A percentile compares a stretch with the other conserved stretches of the same genome.
phyloP scores from a whole-genome alignment of 371 early-diverging fungal genomes.

The Vairimorpha necatrix region DNA sequence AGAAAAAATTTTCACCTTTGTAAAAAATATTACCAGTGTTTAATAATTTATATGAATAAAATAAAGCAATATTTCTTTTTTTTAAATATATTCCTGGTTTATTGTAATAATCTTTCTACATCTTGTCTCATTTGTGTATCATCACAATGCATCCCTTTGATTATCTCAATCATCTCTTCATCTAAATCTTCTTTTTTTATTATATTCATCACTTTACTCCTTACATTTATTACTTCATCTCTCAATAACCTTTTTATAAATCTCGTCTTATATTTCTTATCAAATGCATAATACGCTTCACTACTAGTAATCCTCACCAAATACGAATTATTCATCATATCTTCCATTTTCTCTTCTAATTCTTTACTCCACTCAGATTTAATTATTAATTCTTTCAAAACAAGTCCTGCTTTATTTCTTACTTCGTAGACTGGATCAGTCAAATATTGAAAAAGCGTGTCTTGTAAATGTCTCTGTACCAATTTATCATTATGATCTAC shows the following conservation, averaged over 20 bases:
- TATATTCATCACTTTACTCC: not conserved
- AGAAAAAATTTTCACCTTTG: too few species aligned
- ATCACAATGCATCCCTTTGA: not conserved
- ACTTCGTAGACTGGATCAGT: constrained; percentile 29
- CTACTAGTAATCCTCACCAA: constrained; percentile 17
- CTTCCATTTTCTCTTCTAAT: constrained; percentile 4
- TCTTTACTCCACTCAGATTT: constrained; percentile 15
- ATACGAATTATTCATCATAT: not conserved
- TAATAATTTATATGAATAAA: too few species aligned
- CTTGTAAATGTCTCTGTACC: constrained; percentile 6
- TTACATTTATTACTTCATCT: constrained; percentile 30
- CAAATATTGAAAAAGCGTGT: constrained; percentile 32
- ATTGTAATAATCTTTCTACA: not conserved
- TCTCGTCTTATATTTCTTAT: constrained; percentile 20
- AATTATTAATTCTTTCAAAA: constrained; percentile 14
- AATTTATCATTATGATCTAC: constrained; percentile 13
- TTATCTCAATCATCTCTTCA: constrained; percentile 8
- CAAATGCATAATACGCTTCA: constrained; percentile 9
- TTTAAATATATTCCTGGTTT: too few species aligned
- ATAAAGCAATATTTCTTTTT: too few species aligned
- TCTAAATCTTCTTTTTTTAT: constrained; percentile 9
- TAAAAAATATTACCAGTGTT: too few species aligned
- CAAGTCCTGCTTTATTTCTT: constrained; percentile 10
- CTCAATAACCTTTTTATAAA: constrained; percentile 18
- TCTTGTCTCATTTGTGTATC: not conserved